Evolutionary conservation across 106 monocot species (phyloP).

Genomic region (Acorus calamus): DNA sequence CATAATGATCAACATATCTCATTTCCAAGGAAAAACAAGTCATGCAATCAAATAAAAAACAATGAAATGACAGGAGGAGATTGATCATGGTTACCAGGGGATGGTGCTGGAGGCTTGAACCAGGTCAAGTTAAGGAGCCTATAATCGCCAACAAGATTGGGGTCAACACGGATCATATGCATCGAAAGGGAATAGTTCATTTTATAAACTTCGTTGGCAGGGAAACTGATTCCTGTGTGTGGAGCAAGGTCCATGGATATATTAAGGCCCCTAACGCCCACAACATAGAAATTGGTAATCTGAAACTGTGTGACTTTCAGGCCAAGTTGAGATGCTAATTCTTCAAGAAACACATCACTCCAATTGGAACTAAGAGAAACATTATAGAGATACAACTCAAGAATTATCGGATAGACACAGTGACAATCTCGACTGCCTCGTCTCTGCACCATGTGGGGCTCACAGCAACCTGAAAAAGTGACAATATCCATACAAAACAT

Average conservation of each 20-base stretch:
- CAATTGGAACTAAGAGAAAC: conserved; percentile 80
- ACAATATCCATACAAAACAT: neutral
- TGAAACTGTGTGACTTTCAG: conserved; percentile 67
- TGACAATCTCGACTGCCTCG: conserved; percentile 58
- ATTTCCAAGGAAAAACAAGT: neutral
- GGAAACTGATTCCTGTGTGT: conserved; percentile 69
- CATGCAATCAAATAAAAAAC: conserved; percentile 2
- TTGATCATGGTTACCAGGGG: conserved; percentile 53
- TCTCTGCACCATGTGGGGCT: conserved; percentile 64
- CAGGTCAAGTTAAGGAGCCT: conserved; percentile 79
- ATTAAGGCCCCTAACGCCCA: conserved; percentile 81
- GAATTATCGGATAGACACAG: conserved; percentile 83
- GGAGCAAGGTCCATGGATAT: conserved; percentile 90
- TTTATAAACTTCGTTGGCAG: conserved; percentile 31
- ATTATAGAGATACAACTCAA: conserved; percentile 72
- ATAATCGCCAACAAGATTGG: conserved; percentile 69
- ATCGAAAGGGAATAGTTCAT: conserved; percentile 49
- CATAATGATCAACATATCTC: too few species aligned
- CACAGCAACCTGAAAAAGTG: conserved; percentile 60
- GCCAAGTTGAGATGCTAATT: conserved; percentile 69
- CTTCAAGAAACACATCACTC: conserved; percentile 76
- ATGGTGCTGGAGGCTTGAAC: conserved; percentile 55
- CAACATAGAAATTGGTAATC: conserved; percentile 91
- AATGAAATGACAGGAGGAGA: neutral
- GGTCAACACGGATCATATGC: conserved; percentile 53